A percentile compares a stretch with the other conserved stretches of the same genome.
phyloP scores from a whole-genome alignment of 495 filamentous ascomycete species.

The Hypoxylon cercidicola region DNA sequence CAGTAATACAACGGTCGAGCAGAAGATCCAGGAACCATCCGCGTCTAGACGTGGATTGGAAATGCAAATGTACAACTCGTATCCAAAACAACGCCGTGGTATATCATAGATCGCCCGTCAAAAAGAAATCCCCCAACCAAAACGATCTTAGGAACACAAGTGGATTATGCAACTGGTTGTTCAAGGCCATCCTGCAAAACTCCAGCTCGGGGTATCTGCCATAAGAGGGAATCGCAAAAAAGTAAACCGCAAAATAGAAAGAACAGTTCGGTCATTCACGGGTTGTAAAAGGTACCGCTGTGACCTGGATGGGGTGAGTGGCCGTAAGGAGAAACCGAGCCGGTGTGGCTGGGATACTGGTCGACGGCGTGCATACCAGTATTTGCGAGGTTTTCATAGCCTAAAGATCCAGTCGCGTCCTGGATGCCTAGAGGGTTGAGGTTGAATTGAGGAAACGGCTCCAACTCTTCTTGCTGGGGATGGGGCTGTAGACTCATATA shows the following conservation, averaged over 20 bases:
- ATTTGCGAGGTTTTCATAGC: conserved; percentile 46
- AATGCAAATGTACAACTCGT: conserved; percentile 23
- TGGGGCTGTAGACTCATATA: conserved; percentile 21
- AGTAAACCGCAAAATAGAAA: conserved; percentile 28
- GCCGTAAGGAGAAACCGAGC: conserved; percentile 55
- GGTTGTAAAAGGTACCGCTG: conserved; percentile 48
- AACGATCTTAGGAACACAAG: conserved; percentile 7
- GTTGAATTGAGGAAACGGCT: conserved; percentile 51
- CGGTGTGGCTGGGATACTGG: conserved; percentile 51
- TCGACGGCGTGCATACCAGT: conserved; percentile 42
- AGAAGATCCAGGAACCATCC: neutral
- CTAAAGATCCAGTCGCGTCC: conserved; percentile 36
- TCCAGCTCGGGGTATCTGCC: conserved; percentile 33
- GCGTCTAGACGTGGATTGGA: conserved; percentile 5
- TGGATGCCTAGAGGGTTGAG: conserved; percentile 53
- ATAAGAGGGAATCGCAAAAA: conserved; percentile 36
- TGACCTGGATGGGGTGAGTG: conserved; percentile 55
- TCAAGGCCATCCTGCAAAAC: conserved; percentile 25
- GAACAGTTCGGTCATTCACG: conserved; percentile 29
- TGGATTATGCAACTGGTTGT: conserved; percentile 8
- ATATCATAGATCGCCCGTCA: conserved; percentile 20
- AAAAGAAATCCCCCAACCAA: conserved; percentile 6
- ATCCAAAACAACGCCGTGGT: conserved; percentile 26
- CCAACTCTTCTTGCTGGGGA: conserved; percentile 39
- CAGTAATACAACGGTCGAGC: neutral